phyloP scores from a whole-genome alignment of 495 filamentous ascomycete species.

The Melanomma pulvis-pyrius region DNA sequence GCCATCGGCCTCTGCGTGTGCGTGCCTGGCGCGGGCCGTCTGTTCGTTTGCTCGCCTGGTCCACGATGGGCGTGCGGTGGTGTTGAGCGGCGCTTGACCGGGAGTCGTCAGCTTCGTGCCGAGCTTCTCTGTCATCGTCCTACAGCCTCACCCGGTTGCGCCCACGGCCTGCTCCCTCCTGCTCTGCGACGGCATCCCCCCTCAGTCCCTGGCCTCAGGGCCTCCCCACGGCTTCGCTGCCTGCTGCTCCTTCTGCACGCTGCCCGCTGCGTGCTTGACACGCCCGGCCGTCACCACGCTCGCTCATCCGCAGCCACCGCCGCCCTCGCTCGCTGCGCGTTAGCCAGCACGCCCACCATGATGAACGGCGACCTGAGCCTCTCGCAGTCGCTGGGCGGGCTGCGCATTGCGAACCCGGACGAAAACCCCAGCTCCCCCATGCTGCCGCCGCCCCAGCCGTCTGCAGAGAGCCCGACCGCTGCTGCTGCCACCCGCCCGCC shows the following conservation, averaged over 20 bases:
- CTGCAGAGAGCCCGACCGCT: slow-evolving; percentile 47
- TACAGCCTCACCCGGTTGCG: slow-evolving; percentile 21
- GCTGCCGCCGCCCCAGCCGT: slow-evolving; percentile 61
- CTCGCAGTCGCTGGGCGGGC: slow-evolving; percentile 86
- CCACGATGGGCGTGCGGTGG: slow-evolving; percentile 12
- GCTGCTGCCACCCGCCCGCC: neutral
- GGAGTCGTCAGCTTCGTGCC: slow-evolving; percentile 14
- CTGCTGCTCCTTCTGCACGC: neutral
- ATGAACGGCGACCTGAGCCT: slow-evolving; percentile 96
- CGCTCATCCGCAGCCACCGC: slow-evolving; percentile 15
- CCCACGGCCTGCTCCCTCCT: slow-evolving; percentile 4
- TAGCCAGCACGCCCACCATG: slow-evolving; percentile 11
- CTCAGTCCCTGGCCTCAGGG: slow-evolving; percentile 23
- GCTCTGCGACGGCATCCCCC: slow-evolving; percentile 23
- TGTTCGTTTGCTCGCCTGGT: neutral
- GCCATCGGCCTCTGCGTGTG: neutral
- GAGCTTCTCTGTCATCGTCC: slow-evolving; percentile 3
- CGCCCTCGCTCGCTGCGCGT: slow-evolving; percentile 25
- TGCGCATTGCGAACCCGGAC: slow-evolving; percentile 97
- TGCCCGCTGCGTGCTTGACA: neutral
- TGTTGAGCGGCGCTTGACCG: slow-evolving; percentile 18
- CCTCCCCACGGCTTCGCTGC: slow-evolving; percentile 16
- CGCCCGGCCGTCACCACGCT: slow-evolving; percentile 11
- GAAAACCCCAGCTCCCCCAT: slow-evolving; percentile 53
- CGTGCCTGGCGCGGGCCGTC: neutral